Base-by-base conservation (phyloP, 2,329 filamentous ascomycete species). In the Calonectria pseudoturangicola region DNA sequence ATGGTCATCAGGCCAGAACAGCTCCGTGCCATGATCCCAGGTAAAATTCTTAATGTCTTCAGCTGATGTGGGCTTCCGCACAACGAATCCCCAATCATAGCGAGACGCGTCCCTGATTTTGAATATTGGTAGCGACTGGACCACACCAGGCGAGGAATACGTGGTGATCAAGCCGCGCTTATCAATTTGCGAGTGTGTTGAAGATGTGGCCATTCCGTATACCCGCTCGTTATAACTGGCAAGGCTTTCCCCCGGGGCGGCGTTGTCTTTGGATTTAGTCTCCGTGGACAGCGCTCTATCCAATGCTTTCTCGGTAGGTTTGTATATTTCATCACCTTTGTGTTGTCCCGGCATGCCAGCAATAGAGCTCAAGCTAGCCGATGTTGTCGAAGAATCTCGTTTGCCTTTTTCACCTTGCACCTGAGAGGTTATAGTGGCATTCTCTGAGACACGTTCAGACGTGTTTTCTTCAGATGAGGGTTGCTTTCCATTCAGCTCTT, bases 1-100 rank as follows among this genome's bases (percentile, higher is more conserved):
- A 33, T 54, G 50, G 50, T 54, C 50, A 54, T 54, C 50, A 16
- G 50, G 50, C 50, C 50, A 54, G 15, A 54, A 33, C 27, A 54
- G 50, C 50, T 54, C 16, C 2, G 50, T 54, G 3, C 15, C 27
- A 16, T 54, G 50, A 33, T 54, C 50, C 50, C 50, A 54, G 1
- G 15, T 54, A 28, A 54, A 54, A 12, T 54, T 54, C 9, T 54
- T 54, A 1, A 54, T 8, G 12, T 54, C 50, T 33, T 54, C 50
- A 33, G 50, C 50, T 28, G 50, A 54, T n/a, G 4, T 15, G 10
- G 50, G 50, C 7, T 15, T 33, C 8, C 50, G 27, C 7, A 9
- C 4, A 54, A 33, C 50, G 28, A 54, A 54, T 8, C 50, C 50
- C 50, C 50, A 54, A 7, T 36, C 50, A 15, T 16, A 54, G 2